Evolutionary conservation across 2,329 filamentous ascomycete species (phyloP), one percentile per base, ranked within the genome.

Genomic region (Fusarium acutatum): DNA sequence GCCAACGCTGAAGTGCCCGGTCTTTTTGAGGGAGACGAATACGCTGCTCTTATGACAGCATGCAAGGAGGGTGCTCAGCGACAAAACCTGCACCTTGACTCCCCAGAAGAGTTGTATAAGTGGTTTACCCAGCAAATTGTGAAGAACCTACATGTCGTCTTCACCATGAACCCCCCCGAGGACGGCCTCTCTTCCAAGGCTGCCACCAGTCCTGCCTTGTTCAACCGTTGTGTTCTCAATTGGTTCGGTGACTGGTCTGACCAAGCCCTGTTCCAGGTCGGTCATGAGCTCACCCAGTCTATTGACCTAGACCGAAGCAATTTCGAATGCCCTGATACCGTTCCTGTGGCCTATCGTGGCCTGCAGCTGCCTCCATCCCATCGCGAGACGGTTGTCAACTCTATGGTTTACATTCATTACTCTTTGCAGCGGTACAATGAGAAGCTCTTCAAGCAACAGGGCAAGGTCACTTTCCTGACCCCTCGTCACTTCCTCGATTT

Each of bases 201-300:
- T 64, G 97, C 96, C 34, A 99, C 97, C 7, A 98, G 95, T 88
- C 96, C 96, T 68, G 96, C 96, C 44, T 85, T 99, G 79, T 99
- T 99, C 92, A 99, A 99, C 86, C 93, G 96, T 88, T 99, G 96
- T 81, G 96, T 99, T 54, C 92, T 99, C 77, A 99, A 99, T 84
- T 99, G 96, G 96, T 98, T 99, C 81, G 96, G 96, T 74, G 96
- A 99, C 84, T 99, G 96, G 96, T 99, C 96, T 59, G 96, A 99
- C 82, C 96, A 99, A 84, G 97, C 96, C 41, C 89, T 99, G 26
- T 99, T 97, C 91, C 97, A 99, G 83, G 97, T 99, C 72, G 95
- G 94, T 30, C 95, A 94, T 72, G 96, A 99, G 83, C 90, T 99
- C 65, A 99, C 97, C 2, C 93, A 97, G 74, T 96, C 94, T n/a